phyloP scores from a whole-genome alignment of 768 basidiomycete genomes.

The Leucocoprinus leucothites region DNA sequence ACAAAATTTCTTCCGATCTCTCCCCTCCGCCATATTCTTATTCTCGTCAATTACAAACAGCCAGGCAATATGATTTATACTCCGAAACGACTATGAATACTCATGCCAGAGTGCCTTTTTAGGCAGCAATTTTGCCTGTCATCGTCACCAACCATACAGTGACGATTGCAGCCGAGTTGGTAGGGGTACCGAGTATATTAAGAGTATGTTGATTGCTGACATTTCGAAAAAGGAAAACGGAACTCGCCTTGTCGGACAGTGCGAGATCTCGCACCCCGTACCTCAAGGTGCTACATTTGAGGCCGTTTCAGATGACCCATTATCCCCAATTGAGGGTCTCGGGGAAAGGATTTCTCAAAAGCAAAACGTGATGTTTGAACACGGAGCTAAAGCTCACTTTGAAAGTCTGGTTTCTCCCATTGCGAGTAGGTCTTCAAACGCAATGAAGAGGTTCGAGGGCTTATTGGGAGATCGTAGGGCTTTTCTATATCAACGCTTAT shows the following conservation, averaged over 20 bases:
- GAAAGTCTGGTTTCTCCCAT: conserved; percentile 61
- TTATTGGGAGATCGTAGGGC: conserved; percentile 35
- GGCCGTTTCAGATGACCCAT: conserved; percentile 29
- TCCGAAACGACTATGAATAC: background rate
- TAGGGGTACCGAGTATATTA: no score
- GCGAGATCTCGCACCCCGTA: conserved; percentile 89
- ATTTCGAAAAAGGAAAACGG: conserved; percentile 60
- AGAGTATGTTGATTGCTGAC: conserved; percentile 9
- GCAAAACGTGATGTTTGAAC: conserved; percentile 67
- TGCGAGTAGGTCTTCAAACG: conserved; percentile 42
- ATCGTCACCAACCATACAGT: conserved; percentile 94
- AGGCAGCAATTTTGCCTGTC: conserved; percentile 83
- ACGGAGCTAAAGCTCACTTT: conserved; percentile 48
- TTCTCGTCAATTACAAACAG: conserved; percentile 91
- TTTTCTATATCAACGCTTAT: conserved; percentile 89
- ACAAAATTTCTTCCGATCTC: conserved; percentile 85
- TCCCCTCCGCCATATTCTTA: conserved; percentile 91
- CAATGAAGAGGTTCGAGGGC: no score
- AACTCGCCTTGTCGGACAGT: conserved; percentile 80
- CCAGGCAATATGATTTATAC: conserved; percentile 33
- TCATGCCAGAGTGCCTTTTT: background rate
- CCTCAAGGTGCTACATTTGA: conserved; percentile 22
- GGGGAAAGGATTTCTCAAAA: conserved; percentile 42
- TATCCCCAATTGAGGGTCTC: conserved; percentile 53
- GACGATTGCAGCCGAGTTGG: conserved; percentile 89